A percentile compares a stretch with the other conserved stretches of the same genome.
These are phyloP conservation scores for Phlebopus sp. DNA, from an alignment of 1,284 basidiomycete species.

Conservation along the genomic window DNA sequence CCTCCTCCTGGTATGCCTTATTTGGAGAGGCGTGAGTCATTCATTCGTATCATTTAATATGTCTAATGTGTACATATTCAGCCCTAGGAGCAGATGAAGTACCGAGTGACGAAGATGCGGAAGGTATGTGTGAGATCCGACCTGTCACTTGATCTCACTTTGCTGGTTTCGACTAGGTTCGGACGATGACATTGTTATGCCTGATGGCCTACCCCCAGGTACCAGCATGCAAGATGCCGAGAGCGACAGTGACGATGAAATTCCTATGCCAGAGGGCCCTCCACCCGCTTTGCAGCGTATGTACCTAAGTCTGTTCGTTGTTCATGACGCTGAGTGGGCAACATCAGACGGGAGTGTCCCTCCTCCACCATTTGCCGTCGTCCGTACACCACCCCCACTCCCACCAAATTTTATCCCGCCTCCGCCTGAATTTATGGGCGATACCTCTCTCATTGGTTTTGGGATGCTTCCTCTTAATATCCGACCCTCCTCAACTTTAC, in stretches of 20 bases:
- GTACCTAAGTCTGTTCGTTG: slow-evolving; percentile 6
- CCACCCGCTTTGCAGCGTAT: slow-evolving; percentile 47
- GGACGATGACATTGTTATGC: slow-evolving; percentile 67
- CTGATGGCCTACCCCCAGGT: slow-evolving; percentile 66
- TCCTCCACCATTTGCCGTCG: slow-evolving; percentile 11
- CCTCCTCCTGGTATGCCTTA: slow-evolving; percentile 97
- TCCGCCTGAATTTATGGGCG: slow-evolving; percentile 22
- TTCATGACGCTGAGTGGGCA: slow-evolving; percentile 12
- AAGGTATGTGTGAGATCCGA: slow-evolving; percentile 35
- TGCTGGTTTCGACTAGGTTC: slow-evolving; percentile 21
- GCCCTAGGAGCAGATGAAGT: slow-evolving; percentile 62
- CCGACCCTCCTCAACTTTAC: slow-evolving; percentile 13
- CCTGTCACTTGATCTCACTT: slow-evolving; percentile 2
- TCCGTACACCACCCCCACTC: slow-evolving; percentile 19
- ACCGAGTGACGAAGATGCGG: slow-evolving; percentile 55
- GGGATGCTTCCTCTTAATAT: slow-evolving; percentile 27
- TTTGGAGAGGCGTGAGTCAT: slow-evolving; percentile 70
- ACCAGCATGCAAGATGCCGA: slow-evolving; percentile 38
- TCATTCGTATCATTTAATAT: slow-evolving; percentile 2
- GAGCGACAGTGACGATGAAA: slow-evolving; percentile 68
- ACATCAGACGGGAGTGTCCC: slow-evolving; percentile 17
- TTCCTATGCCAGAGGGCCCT: slow-evolving; percentile 82
- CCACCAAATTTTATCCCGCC: slow-evolving; percentile 34
- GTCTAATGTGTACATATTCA: slow-evolving; percentile 25
- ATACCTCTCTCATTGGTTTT: slow-evolving; percentile 20